Conservation (phyloP, 2,329 filamentous ascomycete species). For the Neopestalotiopsis clavispora region DNA sequence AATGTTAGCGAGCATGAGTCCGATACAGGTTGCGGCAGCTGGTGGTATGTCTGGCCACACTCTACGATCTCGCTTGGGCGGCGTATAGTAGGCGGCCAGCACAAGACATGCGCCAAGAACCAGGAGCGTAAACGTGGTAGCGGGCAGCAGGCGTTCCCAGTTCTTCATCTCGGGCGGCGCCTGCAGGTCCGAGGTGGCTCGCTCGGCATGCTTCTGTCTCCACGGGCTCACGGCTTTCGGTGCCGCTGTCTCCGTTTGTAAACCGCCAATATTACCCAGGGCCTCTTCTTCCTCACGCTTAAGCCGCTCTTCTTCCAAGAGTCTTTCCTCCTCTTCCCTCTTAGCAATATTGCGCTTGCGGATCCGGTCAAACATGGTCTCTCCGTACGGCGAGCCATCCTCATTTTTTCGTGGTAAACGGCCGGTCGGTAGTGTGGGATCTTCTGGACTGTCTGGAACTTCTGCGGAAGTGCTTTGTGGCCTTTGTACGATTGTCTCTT, state of each 20-base stretch:
- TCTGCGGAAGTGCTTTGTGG: slow-evolving; percentile 18
- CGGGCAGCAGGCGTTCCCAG: slow-evolving; percentile 62
- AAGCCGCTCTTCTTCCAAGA: slow-evolving; percentile 46
- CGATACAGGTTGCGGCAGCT: slow-evolving; percentile 66
- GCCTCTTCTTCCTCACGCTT: slow-evolving; percentile 47
- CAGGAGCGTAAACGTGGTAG: slow-evolving; percentile 51
- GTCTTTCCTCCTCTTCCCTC: slow-evolving; percentile 51
- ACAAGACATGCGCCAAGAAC: slow-evolving; percentile 48
- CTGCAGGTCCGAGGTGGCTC: slow-evolving; percentile 55
- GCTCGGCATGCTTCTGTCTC: slow-evolving; percentile 47
- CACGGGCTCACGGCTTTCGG: slow-evolving; percentile 42
- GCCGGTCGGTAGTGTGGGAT: slow-evolving; percentile 25
- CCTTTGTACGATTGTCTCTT: slow-evolving; percentile 20
- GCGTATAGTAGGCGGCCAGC: slow-evolving; percentile 56
- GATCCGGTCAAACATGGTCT: slow-evolving; percentile 61
- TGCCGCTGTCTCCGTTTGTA: slow-evolving; percentile 42
- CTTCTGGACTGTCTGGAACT: slow-evolving; percentile 12
- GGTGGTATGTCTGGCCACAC: slow-evolving; percentile 66
- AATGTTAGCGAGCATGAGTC: slow-evolving; percentile 65
- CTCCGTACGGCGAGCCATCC: slow-evolving; percentile 59
- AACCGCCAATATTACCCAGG: slow-evolving; percentile 42
- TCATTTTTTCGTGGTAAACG: slow-evolving; percentile 34
- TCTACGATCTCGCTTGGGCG: slow-evolving; percentile 51
- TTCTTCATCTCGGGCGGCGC: slow-evolving; percentile 55
- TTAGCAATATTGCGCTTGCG: slow-evolving; percentile 57